These are phyloP conservation scores for Colletotrichum filicis DNA, from an alignment of 2,329 filamentous ascomycete species.

Conservation along the genomic window DNA sequence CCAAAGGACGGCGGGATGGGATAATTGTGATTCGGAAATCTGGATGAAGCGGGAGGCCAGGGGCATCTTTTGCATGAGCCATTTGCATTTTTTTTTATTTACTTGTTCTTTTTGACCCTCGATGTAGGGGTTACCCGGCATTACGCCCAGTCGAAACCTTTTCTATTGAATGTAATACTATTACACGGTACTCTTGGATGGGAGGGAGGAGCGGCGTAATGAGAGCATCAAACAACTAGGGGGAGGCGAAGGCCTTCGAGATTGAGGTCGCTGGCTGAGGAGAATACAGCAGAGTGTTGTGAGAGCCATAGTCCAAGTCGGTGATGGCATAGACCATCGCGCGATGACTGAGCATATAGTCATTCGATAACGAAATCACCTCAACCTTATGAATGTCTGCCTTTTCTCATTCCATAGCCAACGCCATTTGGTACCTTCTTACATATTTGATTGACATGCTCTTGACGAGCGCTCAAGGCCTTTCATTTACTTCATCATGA, in stretches of 20 bases:
- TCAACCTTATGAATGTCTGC: background rate
- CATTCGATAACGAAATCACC: background rate
- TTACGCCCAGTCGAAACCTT: background rate
- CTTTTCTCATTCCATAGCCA: background rate
- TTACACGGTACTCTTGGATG: slow-evolving; percentile 14
- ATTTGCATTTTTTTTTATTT: slow-evolving; percentile 2
- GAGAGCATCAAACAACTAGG: background rate
- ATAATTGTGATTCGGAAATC: background rate
- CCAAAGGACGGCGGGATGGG: background rate
- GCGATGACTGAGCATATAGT: background rate
- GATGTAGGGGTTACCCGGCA: background rate
- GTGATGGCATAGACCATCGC: background rate
- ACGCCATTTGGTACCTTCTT: background rate
- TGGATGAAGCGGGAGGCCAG: slow-evolving; percentile 21
- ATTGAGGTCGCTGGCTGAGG: background rate
- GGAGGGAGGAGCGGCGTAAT: background rate
- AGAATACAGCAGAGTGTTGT: background rate
- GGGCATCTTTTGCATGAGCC: slow-evolving; percentile 11
- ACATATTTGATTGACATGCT: background rate
- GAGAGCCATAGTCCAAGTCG: background rate
- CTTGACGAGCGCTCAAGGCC: background rate
- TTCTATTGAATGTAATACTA: slow-evolving; percentile 25
- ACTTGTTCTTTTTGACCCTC: background rate
- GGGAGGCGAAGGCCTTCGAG: background rate
- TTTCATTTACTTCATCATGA: background rate